These are phyloP conservation scores for Edaphochlamys debaryana DNA, from an alignment of 139 green algal species.

Conservation along the genomic window DNA sequence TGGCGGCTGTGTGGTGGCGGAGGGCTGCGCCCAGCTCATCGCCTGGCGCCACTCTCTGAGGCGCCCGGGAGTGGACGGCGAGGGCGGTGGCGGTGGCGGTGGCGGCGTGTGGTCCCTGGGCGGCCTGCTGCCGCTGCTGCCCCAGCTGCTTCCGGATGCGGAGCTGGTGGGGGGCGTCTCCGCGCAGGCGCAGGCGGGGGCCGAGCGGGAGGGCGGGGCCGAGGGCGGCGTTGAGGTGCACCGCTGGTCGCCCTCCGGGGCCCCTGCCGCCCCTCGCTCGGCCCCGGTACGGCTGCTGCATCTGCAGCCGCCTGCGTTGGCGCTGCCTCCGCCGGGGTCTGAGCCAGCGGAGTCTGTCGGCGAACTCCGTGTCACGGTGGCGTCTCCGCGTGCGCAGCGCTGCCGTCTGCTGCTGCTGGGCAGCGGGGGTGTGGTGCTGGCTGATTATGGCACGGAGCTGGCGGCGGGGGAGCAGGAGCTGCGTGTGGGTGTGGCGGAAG, in stretches of 20 bases:
- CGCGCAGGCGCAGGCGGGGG: not conserved
- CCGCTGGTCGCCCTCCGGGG: too few relatives aligned
- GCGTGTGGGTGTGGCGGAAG: not conserved
- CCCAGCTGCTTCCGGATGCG: not conserved
- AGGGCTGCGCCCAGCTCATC: not conserved
- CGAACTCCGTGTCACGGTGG: not conserved
- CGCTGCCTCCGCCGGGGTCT: not conserved
- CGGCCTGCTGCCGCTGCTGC: not conserved
- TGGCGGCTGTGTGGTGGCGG: not conserved
- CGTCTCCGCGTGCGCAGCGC: not conserved
- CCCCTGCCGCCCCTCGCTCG: too few relatives aligned
- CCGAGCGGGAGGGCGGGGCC: too few relatives aligned
- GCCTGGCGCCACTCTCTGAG: not conserved
- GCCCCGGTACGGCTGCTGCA: not conserved
- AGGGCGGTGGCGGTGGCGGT: too few relatives aligned
- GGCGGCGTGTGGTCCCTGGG: too few relatives aligned
- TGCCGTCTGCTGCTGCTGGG: not conserved
- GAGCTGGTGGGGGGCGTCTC: not conserved
- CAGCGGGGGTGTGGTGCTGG: not conserved
- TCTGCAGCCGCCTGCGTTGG: not conserved
- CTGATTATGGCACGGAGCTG: not conserved
- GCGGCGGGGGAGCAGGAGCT: not conserved
- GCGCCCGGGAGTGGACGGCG: too few relatives aligned
- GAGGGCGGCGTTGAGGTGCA: too few relatives aligned
- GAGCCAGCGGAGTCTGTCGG: too few relatives aligned